These are phyloP conservation scores for Moesziomyces parantarcticus DNA, from an alignment of 1,284 basidiomycete genomes.

Conservation along the genomic window DNA sequence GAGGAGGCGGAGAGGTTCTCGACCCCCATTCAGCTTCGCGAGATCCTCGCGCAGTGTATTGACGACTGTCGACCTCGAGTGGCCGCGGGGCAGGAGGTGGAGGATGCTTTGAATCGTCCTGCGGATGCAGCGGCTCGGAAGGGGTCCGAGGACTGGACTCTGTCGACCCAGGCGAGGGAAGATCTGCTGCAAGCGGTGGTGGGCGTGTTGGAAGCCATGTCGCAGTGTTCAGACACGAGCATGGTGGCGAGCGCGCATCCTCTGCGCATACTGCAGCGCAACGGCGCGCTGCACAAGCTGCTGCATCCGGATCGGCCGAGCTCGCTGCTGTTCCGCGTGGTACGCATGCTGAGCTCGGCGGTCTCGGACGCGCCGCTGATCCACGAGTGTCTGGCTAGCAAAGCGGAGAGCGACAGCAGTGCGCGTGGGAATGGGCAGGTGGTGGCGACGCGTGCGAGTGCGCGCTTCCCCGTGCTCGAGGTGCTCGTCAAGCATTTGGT, in stretches of 20 bases:
- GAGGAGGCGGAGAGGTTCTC: not conserved
- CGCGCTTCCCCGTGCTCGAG: conserved; percentile 53
- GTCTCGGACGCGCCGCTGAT: conserved; percentile 33
- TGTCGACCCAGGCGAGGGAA: conserved; percentile 26
- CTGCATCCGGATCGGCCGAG: conserved; percentile 29
- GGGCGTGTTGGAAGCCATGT: conserved; percentile 27
- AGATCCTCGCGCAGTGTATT: conserved; percentile 42
- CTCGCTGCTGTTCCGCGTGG: conserved; percentile 17
- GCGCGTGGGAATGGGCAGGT: conserved; percentile 3
- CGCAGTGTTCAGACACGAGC: conserved; percentile 13
- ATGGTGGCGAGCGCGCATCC: conserved; percentile 15
- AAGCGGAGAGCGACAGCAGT: not conserved
- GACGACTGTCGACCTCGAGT: conserved; percentile 16
- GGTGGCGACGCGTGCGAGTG: conserved; percentile 12
- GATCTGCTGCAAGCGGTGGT: conserved; percentile 30
- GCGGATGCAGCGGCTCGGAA: too few species aligned
- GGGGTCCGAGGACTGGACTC: conserved; percentile 2
- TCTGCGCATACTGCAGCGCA: conserved; percentile 18
- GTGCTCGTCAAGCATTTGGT: conserved; percentile 56
- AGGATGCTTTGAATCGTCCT: too few species aligned
- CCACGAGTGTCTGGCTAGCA: conserved; percentile 40
- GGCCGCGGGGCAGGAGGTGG: too few species aligned
- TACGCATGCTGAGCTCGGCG: conserved; percentile 28
- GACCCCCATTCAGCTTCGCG: conserved; percentile 28
- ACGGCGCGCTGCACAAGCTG: conserved; percentile 34